Evolutionary conservation across 345 rosid genomes (phyloP).

Genomic region (Carallia brachiata): DNA sequence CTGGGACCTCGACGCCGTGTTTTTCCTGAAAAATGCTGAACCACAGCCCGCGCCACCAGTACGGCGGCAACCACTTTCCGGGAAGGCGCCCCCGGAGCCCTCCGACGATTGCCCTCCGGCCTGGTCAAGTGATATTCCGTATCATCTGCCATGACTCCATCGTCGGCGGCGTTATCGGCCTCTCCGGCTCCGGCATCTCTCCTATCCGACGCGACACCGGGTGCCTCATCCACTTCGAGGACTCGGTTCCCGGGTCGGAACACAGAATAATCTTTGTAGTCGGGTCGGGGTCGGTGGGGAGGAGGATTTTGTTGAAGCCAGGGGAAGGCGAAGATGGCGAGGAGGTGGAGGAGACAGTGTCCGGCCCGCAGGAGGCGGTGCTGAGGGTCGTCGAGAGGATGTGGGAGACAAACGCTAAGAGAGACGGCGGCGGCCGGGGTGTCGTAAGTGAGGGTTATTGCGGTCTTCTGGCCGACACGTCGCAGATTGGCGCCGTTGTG

Average conservation of each 20-base stretch:
- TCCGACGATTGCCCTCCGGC: slow-evolving; percentile 9
- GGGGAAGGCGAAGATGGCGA: slow-evolving; percentile 1
- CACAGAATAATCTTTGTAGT: slow-evolving; percentile 14
- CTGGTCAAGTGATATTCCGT: slow-evolving; percentile 23
- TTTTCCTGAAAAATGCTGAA: no score
- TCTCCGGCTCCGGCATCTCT: slow-evolving; percentile 22
- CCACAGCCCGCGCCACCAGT: background rate
- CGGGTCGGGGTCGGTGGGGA: slow-evolving; percentile 10
- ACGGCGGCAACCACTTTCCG: background rate
- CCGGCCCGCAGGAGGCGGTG: slow-evolving; percentile 57
- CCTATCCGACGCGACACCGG: slow-evolving; percentile 18
- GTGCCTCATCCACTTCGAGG: slow-evolving; percentile 10
- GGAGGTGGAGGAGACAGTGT: slow-evolving; percentile 28
- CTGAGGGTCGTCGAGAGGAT: slow-evolving; percentile 59
- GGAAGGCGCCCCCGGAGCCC: background rate
- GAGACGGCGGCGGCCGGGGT: slow-evolving; percentile 20
- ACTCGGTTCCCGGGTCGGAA: slow-evolving; percentile 5
- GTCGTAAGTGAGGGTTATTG: slow-evolving; percentile 45
- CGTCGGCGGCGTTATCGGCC: slow-evolving; percentile 20
- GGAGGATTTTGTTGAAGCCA: slow-evolving; percentile 7
- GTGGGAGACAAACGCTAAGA: slow-evolving; percentile 46
- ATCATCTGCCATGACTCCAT: slow-evolving; percentile 20
- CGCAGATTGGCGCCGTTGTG: slow-evolving; percentile 51
- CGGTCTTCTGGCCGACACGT: slow-evolving; percentile 50
- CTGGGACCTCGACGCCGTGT: no score